Evolutionary conservation across 139 green algal genomes (phyloP).

Genomic region (Coelastrella sp.): DNA sequence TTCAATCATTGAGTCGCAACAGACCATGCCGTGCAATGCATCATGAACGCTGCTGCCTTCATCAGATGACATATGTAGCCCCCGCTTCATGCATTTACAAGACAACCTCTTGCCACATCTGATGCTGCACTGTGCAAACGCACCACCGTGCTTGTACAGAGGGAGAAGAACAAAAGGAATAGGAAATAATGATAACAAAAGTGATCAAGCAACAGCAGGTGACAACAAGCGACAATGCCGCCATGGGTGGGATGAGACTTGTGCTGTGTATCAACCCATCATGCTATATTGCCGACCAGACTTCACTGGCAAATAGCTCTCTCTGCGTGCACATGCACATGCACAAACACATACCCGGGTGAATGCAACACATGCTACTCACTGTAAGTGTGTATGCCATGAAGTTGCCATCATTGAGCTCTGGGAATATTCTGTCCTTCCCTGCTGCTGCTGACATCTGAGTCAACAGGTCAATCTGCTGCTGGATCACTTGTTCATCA

Average conservation of each 20-base stretch:
- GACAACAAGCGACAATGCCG: background rate
- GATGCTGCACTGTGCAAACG: too few relatives aligned
- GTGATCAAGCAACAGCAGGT: too few relatives aligned
- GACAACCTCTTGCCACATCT: too few relatives aligned
- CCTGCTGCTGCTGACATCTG: slow-evolving; percentile 36
- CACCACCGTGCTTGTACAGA: too few relatives aligned
- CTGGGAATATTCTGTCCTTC: background rate
- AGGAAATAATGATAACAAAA: too few relatives aligned
- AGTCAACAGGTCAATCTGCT: slow-evolving; percentile 8
- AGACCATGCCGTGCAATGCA: too few relatives aligned
- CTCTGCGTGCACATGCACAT: background rate
- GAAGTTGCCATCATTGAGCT: slow-evolving; percentile 44
- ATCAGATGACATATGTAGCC: too few relatives aligned
- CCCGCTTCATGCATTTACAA: too few relatives aligned
- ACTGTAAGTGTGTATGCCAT: slow-evolving; percentile 36
- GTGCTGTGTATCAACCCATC: too few relatives aligned
- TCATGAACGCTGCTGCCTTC: too few relatives aligned
- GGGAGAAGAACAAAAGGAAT: too few relatives aligned
- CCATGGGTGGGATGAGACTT: background rate
- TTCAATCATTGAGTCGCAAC: too few relatives aligned
- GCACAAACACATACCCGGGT: background rate
- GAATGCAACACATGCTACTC: background rate
- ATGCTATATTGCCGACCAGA: background rate
- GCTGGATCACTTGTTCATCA: background rate
- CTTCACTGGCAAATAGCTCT: background rate